Conservation (phyloP, 2,329 filamentous ascomycete genomes). For the Aquanectria penicillioides region DNA sequence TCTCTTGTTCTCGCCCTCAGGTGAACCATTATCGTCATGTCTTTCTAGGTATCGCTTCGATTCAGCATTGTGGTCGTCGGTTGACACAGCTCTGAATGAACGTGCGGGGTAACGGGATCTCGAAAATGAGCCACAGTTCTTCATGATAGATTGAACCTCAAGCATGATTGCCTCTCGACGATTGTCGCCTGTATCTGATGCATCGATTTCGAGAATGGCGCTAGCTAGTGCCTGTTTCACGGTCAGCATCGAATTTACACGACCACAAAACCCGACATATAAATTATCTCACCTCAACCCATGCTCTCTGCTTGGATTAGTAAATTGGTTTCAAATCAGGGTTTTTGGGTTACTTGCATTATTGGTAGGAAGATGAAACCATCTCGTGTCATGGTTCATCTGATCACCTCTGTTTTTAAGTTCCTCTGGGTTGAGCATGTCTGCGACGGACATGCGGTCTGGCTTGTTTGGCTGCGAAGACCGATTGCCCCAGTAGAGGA, state of each 20-base stretch:
- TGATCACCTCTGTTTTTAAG: not conserved
- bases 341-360: not conserved
- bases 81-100: not conserved
- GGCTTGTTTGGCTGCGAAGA: not conserved
- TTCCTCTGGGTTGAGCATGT: not conserved
- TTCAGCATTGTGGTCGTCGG: not conserved
- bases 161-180: not conserved
- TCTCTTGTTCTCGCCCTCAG: not conserved
- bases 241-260: not conserved
- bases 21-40: not conserved
- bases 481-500: not conserved
- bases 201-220: not conserved
- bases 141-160: not conserved
- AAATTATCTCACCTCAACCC: not conserved
- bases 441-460: not conserved
- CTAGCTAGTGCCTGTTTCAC: too few species aligned
- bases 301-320: not conserved
- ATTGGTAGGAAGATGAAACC: slow-evolving; percentile 2
- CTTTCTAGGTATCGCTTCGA: not conserved
- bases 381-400: not conserved
- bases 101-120: not conserved
- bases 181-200: not conserved
- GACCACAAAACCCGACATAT: too few species aligned
- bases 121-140: not conserved
- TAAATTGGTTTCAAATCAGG: not conserved